A percentile compares a stretch with the other conserved stretches of the same genome.
phyloP scores from a whole-genome alignment of 1,284 basidiomycete genomes.

The Apiotrichum laibachii region DNA sequence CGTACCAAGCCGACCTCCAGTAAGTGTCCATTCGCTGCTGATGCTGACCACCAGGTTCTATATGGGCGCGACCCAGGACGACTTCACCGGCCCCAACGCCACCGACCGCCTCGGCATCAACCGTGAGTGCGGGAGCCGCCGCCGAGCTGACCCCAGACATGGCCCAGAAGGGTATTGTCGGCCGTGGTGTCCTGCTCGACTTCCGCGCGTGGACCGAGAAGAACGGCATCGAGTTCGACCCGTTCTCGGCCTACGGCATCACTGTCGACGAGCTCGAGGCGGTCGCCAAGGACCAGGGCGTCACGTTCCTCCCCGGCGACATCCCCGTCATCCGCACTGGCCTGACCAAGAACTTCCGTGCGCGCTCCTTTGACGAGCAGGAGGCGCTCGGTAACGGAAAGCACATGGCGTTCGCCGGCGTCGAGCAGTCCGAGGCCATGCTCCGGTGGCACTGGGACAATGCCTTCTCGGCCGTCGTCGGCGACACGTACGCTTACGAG shows the following conservation, averaged over 20 bases:
- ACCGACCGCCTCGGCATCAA: conserved; percentile 1
- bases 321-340: conserved; percentile 50
- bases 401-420: conserved; percentile 28
- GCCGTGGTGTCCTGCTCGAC: conserved; percentile 10
- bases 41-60: conserved; percentile 2
- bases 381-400: conserved; percentile 20
- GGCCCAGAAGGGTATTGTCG: conserved; percentile 5
- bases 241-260: conserved; percentile 20
- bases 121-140: conserved; percentile 16
- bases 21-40: conserved; percentile 19
- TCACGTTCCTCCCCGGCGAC: conserved; percentile 41
- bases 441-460: conserved; percentile 51
- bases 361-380: conserved; percentile 26
- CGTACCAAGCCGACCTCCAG: conserved; percentile 27
- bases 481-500: conserved; percentile 42
- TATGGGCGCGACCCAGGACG: conserved; percentile 5
- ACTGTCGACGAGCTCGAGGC: conserved; percentile 31
- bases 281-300: conserved; percentile 32
- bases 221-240: conserved; percentile 39
- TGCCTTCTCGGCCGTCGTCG: conserved; percentile 51
- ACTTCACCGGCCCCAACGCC: background rate
- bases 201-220: conserved; percentile 5
- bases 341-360: conserved; percentile 42
- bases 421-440: conserved; percentile 37
- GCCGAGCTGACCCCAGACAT: conserved; percentile 12